Conservation (phyloP, 768 basidiomycete genomes). For the Tricholoma bakamatsutake region DNA sequence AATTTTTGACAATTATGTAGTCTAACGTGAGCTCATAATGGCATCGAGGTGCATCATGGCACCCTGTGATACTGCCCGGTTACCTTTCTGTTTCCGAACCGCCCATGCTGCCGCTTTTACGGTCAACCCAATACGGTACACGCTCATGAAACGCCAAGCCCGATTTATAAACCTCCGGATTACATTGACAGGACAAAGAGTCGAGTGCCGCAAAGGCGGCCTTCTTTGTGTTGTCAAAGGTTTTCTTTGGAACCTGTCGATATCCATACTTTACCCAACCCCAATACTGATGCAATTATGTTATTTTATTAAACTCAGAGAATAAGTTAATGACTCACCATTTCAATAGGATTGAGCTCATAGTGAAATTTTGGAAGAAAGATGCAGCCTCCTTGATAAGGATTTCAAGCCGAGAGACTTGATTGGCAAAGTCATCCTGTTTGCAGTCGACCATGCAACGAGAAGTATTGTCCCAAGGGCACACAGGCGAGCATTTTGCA, state of each 20-base stretch:
- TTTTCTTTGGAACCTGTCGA: background rate
- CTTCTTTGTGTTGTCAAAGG: background rate
- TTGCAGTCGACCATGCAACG: background rate
- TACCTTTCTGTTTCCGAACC: background rate
- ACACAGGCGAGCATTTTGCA: constrained; percentile 3
- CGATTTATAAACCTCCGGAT: background rate
- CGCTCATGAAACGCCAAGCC: background rate
- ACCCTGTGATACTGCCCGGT: background rate
- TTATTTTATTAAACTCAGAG: background rate
- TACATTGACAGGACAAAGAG: background rate
- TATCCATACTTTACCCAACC: background rate
- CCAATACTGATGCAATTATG: background rate
- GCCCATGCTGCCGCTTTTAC: no score
- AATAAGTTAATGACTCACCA: background rate
- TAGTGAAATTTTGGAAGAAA: no score
- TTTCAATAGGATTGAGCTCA: background rate
- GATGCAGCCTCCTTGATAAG: background rate
- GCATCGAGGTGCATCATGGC: background rate
- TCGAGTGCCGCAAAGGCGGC: background rate
- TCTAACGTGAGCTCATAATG: background rate
- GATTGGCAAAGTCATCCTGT: no score
- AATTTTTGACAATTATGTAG: background rate
- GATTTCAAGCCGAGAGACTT: no score
- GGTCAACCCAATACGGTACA: background rate
- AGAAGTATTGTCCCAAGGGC: background rate